These are phyloP conservation scores for Rosa chinensis DNA, from an alignment of 306 rosid species.

Conservation along the genomic window DNA sequence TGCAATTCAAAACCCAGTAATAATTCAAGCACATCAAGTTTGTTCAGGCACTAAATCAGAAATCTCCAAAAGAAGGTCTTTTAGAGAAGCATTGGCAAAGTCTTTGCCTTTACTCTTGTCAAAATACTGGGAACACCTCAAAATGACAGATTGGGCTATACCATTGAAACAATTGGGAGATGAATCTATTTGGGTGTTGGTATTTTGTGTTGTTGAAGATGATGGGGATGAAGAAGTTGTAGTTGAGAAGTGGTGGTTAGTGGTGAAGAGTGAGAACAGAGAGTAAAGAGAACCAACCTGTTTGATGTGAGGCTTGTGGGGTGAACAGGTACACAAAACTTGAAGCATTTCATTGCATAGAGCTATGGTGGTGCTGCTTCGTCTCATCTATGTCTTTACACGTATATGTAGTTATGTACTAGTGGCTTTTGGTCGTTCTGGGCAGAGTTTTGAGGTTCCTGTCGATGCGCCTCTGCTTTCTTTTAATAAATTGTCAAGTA, in stretches of 20 bases:
- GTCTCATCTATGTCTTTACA: conserved; percentile 18
- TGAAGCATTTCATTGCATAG: conserved; percentile 46
- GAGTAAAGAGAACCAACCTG: conserved; percentile 34
- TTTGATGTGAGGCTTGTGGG: conserved; percentile 21
- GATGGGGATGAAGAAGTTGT: neutral
- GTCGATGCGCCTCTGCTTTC: too few species aligned
- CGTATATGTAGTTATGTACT: too few species aligned
- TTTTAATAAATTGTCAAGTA: too few species aligned
- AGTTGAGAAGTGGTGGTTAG: conserved; percentile 10
- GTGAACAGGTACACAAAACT: conserved; percentile 28
- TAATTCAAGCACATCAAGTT: conserved; percentile 54
- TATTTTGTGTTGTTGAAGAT: conserved; percentile 10
- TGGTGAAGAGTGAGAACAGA: conserved; percentile 18
- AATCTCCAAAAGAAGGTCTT: conserved; percentile 52
- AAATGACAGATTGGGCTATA: conserved; percentile 47
- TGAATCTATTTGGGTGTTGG: conserved; percentile 21
- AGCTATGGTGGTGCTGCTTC: conserved; percentile 1
- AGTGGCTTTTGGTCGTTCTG: neutral
- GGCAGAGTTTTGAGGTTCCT: neutral
- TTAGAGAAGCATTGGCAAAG: conserved; percentile 42
- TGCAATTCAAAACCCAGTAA: conserved; percentile 52
- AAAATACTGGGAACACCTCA: conserved; percentile 30
- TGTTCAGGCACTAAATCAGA: conserved; percentile 56
- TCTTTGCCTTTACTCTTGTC: conserved; percentile 24
- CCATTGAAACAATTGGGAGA: conserved; percentile 39